These are phyloP conservation scores for Sugiyamaella paludigena DNA, from an alignment of 1,139 yeast genomes.

Conservation along the genomic window DNA sequence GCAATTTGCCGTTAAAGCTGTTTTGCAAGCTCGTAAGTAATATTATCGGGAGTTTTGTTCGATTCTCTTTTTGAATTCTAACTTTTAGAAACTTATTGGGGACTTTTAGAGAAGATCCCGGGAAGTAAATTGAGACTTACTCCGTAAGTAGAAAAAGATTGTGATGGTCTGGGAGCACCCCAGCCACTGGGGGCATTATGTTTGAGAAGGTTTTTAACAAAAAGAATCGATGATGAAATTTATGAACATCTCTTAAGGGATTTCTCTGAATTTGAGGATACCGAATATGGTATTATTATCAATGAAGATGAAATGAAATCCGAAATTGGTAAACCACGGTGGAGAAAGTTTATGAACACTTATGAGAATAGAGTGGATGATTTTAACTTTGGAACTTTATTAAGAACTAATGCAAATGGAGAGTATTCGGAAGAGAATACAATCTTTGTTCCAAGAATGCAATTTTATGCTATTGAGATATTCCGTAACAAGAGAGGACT, in stretches of 20 bases:
- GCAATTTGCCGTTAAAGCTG: conserved; percentile 98
- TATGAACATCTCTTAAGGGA: conserved; percentile 61
- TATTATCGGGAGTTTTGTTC: too few species aligned
- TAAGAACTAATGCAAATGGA: conserved; percentile 64
- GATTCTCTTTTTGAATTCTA: too few species aligned
- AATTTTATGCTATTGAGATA: conserved; percentile 92
- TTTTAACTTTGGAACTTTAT: conserved; percentile 90
- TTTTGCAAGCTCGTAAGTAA: conserved; percentile 64
- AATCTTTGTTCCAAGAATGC: conserved; percentile 86
- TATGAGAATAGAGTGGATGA: conserved; percentile 75
- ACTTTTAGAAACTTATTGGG: conserved; percentile 76
- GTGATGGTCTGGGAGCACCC: too few species aligned
- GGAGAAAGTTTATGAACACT: conserved; percentile 85
- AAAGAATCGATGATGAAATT: conserved; percentile 67
- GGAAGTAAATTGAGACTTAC: conserved; percentile 81
- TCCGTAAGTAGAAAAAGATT: conserved; percentile 32
- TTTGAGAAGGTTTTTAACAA: background rate
- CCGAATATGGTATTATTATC: conserved; percentile 55
- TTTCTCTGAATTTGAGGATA: conserved; percentile 76
- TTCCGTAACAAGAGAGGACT: conserved; percentile 87
- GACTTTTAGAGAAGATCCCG: conserved; percentile 64
- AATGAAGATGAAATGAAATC: conserved; percentile 83
- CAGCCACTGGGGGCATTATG: too few species aligned
- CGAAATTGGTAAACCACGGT: conserved; percentile 72
- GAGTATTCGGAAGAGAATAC: conserved; percentile 86